Conservation (phyloP, 768 basidiomycete genomes). For the Leccinum arenicola region DNA sequence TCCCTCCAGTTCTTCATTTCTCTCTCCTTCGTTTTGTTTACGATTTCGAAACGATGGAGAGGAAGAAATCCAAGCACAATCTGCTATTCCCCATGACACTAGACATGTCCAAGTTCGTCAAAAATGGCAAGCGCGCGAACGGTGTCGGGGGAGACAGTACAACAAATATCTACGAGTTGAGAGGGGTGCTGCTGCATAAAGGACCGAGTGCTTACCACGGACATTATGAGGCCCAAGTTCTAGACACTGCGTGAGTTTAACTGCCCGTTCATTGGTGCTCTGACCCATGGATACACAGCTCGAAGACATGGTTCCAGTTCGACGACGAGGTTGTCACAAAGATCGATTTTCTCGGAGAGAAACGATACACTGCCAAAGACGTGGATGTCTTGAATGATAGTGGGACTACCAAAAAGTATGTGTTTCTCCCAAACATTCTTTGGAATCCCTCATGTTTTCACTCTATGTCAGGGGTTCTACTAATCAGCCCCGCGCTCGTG, state of each 20-base stretch:
- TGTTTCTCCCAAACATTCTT: slow-evolving; percentile 1
- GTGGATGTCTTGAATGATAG: slow-evolving; percentile 26
- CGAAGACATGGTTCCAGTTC: slow-evolving; percentile 82
- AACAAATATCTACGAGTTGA: slow-evolving; percentile 67
- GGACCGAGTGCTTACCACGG: slow-evolving; percentile 91
- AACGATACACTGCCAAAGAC: slow-evolving; percentile 33
- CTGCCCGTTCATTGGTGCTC: not conserved
- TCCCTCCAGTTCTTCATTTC: slow-evolving; percentile 90
- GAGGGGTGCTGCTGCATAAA: slow-evolving; percentile 85
- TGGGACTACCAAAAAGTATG: slow-evolving; percentile 28
- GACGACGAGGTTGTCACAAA: slow-evolving; percentile 84
- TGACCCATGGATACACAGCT: slow-evolving; percentile 37
- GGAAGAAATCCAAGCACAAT: slow-evolving; percentile 82
- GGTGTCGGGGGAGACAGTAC: slow-evolving; percentile 18
- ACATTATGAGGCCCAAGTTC: slow-evolving; percentile 85
- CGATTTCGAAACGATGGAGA: slow-evolving; percentile 70
- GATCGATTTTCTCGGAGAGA: slow-evolving; percentile 53
- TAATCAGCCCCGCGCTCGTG: slow-evolving; percentile 36
- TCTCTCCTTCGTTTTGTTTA: slow-evolving; percentile 93
- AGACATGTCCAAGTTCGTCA: slow-evolving; percentile 69
- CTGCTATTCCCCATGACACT: slow-evolving; percentile 75
- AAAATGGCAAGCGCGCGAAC: slow-evolving; percentile 23
- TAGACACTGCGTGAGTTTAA: slow-evolving; percentile 58
- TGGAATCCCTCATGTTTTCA: slow-evolving; percentile 1
- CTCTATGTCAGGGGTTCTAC: slow-evolving; percentile 18